A percentile compares a stretch with the other conserved stretches of the same genome.
Evolutionary conservation across 768 basidiomycete species (phyloP).

Genomic region (Aureoboletus auriporus): DNA sequence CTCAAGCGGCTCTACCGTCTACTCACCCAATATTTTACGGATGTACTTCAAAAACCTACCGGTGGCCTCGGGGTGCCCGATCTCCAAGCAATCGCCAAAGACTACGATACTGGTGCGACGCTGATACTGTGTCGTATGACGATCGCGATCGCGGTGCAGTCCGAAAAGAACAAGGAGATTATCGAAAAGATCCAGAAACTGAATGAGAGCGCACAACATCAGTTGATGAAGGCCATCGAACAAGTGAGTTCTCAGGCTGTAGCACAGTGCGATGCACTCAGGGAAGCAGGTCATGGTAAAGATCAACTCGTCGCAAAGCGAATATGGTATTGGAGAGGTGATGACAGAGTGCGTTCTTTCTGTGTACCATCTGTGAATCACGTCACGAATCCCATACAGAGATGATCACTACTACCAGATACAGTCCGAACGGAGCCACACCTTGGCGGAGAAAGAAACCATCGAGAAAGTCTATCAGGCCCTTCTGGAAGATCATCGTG

Average conservation of each 20-base stretch:
- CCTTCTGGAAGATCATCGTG: constrained; percentile 71
- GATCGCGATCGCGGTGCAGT: constrained; percentile 85
- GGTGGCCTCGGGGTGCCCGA: constrained; percentile 81
- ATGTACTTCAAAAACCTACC: constrained; percentile 78
- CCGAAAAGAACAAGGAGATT: constrained; percentile 82
- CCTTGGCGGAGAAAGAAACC: constrained; percentile 81
- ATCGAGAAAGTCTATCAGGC: constrained; percentile 77
- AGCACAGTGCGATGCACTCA: not conserved
- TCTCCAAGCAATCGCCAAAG: constrained; percentile 81
- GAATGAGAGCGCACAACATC: constrained; percentile 79
- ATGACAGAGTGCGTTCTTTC: constrained; percentile 73
- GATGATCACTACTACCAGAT: constrained; percentile 88
- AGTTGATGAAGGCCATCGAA: constrained; percentile 91
- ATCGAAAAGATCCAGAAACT: constrained; percentile 86
- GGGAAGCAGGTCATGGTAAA: constrained; percentile 67
- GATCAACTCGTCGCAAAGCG: constrained; percentile 50
- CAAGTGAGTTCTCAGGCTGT: constrained; percentile 50
- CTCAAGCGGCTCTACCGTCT: constrained; percentile 84
- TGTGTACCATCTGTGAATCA: constrained; percentile 3
- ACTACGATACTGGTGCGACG: constrained; percentile 59
- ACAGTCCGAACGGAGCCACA: constrained; percentile 73
- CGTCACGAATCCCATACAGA: constrained; percentile 35
- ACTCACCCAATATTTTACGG: constrained; percentile 84
- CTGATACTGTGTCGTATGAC: constrained; percentile 76
- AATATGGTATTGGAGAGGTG: constrained; percentile 47